These are phyloP conservation scores for Trichoderma sp. DNA, from an alignment of 2,329 filamentous ascomycete species.

Conservation along the genomic window DNA sequence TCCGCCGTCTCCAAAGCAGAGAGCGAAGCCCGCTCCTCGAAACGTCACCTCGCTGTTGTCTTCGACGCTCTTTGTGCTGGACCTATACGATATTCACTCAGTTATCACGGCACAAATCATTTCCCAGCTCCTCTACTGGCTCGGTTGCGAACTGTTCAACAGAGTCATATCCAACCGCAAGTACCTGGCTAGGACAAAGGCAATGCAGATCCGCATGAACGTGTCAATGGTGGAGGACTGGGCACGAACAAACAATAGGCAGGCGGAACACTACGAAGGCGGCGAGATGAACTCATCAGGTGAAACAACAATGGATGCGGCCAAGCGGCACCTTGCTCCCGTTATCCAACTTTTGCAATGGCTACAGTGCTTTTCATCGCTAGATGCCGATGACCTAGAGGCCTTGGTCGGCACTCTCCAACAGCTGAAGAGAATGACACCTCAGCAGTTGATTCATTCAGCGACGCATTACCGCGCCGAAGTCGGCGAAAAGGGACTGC, in stretches of 20 bases:
- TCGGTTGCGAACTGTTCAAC: conserved; percentile 95
- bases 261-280: conserved; percentile 92
- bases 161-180: conserved; percentile 94
- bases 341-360: conserved; percentile 93
- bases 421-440: conserved; percentile 79
- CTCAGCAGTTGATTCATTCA: conserved; percentile 85
- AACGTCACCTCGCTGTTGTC: conserved; percentile 95
- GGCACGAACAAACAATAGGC: conserved; percentile 88
- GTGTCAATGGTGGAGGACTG: conserved; percentile 93
- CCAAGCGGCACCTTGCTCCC: conserved; percentile 79
- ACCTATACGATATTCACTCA: conserved; percentile 98
- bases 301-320: conserved; percentile 81
- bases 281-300: conserved; percentile 82
- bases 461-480: conserved; percentile 92
- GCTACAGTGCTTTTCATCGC: conserved; percentile 95
- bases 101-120: conserved; percentile 91
- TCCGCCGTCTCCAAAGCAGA: conserved; percentile 87
- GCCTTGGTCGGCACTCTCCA: conserved; percentile 84
- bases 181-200: conserved; percentile 92
- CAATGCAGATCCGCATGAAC: conserved; percentile 99
- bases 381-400: conserved; percentile 80
- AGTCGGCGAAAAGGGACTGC: conserved; percentile 88
- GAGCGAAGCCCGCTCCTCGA: conserved; percentile 86
- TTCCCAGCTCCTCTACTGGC: conserved; percentile 92
- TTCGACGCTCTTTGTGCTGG: conserved; percentile 92